phyloP scores from a whole-genome alignment of 2,329 filamentous ascomycete species.

The Biscogniauxia marginata region DNA sequence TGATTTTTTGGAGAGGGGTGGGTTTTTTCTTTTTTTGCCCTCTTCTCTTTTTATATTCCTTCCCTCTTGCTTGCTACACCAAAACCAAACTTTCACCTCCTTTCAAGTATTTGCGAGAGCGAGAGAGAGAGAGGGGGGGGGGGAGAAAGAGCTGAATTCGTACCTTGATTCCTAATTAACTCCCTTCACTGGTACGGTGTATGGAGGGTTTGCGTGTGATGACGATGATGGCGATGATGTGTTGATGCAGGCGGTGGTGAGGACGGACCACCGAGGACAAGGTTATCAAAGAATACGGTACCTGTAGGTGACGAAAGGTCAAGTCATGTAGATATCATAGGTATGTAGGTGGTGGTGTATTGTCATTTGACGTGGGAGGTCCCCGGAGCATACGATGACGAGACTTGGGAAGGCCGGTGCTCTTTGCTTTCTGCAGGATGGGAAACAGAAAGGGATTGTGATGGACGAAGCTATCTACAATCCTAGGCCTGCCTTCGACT shows the following conservation, averaged over 20 bases:
- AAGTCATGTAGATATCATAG: neutral
- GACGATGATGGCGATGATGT: neutral
- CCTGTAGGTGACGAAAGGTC: neutral
- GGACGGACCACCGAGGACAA: constrained; percentile 2
- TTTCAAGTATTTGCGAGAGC: no score
- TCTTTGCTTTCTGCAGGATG: no score
- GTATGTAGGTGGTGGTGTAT: neutral
- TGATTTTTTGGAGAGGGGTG: neutral
- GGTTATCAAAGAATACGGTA: neutral
- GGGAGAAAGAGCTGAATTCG: no score
- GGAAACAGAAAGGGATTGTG: constrained; percentile 10
- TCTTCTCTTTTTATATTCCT: neutral
- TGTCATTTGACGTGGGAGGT: neutral
- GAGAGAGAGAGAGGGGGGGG: no score
- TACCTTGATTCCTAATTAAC: no score
- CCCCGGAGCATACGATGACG: no score
- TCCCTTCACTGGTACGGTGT: no score
- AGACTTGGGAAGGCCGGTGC: no score
- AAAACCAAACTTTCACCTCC: no score
- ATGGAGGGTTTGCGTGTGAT: no score
- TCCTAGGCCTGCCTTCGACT: constrained; percentile 28
- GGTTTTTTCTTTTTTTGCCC: neutral
- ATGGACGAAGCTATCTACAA: constrained; percentile 20
- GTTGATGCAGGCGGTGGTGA: neutral
- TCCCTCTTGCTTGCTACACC: neutral